Base-by-base conservation (phyloP, 75 land plant genomes). In the Picea glauca region DNA sequence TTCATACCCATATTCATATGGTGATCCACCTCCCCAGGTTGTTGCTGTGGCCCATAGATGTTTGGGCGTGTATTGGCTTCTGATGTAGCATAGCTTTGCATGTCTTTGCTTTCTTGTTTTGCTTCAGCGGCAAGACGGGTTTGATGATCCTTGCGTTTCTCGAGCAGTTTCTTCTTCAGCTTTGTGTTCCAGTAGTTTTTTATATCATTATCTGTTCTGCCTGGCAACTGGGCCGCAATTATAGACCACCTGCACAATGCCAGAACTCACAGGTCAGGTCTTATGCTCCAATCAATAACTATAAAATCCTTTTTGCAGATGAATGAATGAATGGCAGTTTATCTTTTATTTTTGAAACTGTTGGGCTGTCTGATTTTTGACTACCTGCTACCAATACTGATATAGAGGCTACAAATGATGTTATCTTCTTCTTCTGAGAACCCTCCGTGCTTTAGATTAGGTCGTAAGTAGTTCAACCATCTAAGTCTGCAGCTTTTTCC, bases 141-240 rank as follows among this genome's bases (percentile, higher is more conserved):
- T 9, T 70, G 74, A 5, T 20, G 46, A 43, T 70, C 54, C 23
- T 70, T 70, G 2, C 3, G 26, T 70, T 43, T 70, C 43, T 9
- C 5, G 0, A 60, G 56, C 31, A 97, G 92, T 86, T 93, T 95
- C 90, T 94, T 97, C 85, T 97, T 97, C 59, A 97, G 90, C 86
- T 97, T 90, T 35, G 98, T 97, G 88, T 97, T 97, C 99, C 99
- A 97, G 84, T 97, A 87, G 83, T 97, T 97, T 80, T 97, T 97
- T 14, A 97, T 93, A 31, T 97, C 99, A 77, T 97, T 97, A 81
- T 97, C 99, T 1, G 99, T 97, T 12, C 99, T 84, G 4, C 99
- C 98, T 4, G 99, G 95, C 54, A 97, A 83, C 78, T 95, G 95
- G 13, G 88, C 92, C 2, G 99, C 99, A 18, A 96, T 96, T 64